Evolutionary conservation across 2,329 filamentous ascomycete genomes (phyloP).

Genomic region (Monilinia laxa): DNA sequence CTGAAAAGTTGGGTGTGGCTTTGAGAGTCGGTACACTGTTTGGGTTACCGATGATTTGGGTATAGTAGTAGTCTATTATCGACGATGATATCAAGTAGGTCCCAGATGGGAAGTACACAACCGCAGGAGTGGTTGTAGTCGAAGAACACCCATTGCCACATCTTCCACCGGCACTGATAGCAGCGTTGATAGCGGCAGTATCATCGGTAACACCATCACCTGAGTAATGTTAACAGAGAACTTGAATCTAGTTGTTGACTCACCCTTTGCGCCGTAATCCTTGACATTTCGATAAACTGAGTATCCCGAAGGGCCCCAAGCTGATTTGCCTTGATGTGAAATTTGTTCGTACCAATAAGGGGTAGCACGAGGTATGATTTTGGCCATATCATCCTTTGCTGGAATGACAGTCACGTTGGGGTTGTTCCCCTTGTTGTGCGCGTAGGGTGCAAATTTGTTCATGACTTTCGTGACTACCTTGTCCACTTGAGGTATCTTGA

Average conservation of each 20-base stretch:
- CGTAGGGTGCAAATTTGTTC: slow-evolving; percentile 18
- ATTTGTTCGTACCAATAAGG: slow-evolving; percentile 32
- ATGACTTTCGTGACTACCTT: slow-evolving; percentile 19
- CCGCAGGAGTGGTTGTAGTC: slow-evolving; percentile 49
- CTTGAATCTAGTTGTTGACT: neutral
- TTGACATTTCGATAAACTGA: slow-evolving; percentile 28
- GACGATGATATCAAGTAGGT: slow-evolving; percentile 36
- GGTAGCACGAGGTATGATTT: slow-evolving; percentile 20
- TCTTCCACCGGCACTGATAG: slow-evolving; percentile 29
- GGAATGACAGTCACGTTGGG: neutral
- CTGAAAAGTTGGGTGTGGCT: slow-evolving; percentile 66
- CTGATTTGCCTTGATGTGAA: slow-evolving; percentile 28
- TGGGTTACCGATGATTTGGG: slow-evolving; percentile 36
- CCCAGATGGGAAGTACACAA: slow-evolving; percentile 36
- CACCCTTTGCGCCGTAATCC: slow-evolving; percentile 27
- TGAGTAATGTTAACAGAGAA: slow-evolving; percentile 39
- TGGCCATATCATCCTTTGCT: slow-evolving; percentile 17
- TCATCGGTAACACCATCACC: slow-evolving; percentile 68
- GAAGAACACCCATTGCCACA: slow-evolving; percentile 49
- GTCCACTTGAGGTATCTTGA: slow-evolving; percentile 21
- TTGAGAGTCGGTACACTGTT: slow-evolving; percentile 66
- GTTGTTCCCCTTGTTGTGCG: slow-evolving; percentile 19
- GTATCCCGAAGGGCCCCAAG: slow-evolving; percentile 28
- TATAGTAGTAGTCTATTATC: slow-evolving; percentile 34
- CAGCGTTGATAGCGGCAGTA: slow-evolving; percentile 75